A percentile compares a stretch with the other conserved stretches of the same genome.
These are phyloP conservation scores for Circinella umbellata DNA, from an alignment of 371 early-diverging fungal species.

Conservation along the genomic window DNA sequence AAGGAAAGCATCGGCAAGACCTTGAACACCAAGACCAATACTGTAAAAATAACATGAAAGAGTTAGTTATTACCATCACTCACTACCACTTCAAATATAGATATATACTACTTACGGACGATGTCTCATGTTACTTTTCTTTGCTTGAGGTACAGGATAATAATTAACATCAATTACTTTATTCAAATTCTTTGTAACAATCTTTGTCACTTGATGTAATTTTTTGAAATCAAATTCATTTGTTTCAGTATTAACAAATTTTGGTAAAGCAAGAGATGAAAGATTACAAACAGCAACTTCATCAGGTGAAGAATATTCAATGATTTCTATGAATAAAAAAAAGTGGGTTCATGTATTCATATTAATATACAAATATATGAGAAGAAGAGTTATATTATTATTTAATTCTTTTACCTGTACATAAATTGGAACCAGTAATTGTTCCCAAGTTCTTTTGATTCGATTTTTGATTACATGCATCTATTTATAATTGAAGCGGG, in stretches of 20 bases:
- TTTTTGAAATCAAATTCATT: slow-evolving; percentile 57
- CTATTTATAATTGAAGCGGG: slow-evolving; percentile 16
- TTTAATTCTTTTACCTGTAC: no score
- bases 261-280: slow-evolving; percentile 95
- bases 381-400: no score
- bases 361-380: no score
- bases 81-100: no score
- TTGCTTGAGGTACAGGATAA: slow-evolving; percentile 95
- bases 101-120: slow-evolving; percentile 87
- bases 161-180: slow-evolving; percentile 97
- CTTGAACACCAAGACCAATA: slow-evolving; percentile 98
- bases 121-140: slow-evolving; percentile 88
- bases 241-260: slow-evolving; percentile 72
- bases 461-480: slow-evolving; percentile 95
- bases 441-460: slow-evolving; percentile 99
- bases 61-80: neutral
- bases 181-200: slow-evolving; percentile 92
- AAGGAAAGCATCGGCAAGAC: slow-evolving; percentile 97
- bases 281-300: slow-evolving; percentile 99
- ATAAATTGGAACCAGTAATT: slow-evolving; percentile 87
- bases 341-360: no score
- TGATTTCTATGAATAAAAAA: slow-evolving; percentile 68
- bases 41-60: neutral
- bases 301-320: slow-evolving; percentile 95
- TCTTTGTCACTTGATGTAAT: slow-evolving; percentile 74